A percentile compares a stretch with the other conserved stretches of the same genome.
These are phyloP conservation scores for Thalassiosira exigua DNA, from an alignment of 352 stramenopile species.

Conservation along the genomic window DNA sequence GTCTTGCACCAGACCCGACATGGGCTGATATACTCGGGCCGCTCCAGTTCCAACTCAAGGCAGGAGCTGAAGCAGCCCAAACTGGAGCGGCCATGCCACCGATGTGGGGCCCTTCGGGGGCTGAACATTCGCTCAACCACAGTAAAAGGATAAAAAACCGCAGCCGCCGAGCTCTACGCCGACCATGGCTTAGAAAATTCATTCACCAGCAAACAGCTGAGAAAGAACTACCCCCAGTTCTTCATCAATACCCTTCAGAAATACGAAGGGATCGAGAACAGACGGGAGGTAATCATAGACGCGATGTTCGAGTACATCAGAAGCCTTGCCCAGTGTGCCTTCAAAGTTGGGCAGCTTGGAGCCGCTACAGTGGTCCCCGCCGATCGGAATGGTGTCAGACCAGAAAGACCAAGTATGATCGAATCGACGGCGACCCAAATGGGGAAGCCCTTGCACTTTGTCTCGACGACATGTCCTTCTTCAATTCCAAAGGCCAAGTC, in stretches of 20 bases:
- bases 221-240: conserved; percentile 12
- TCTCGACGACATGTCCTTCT: background rate
- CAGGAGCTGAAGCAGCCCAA: too few relatives aligned
- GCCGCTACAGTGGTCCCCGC: conserved; percentile 10
- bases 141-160: conserved; percentile 8
- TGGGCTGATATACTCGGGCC: too few relatives aligned
- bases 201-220: background rate
- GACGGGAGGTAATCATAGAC: conserved; percentile 3
- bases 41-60: too few relatives aligned
- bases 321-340: background rate
- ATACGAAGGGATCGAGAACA: background rate
- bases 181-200: background rate
- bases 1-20: too few relatives aligned
- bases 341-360: conserved; percentile 10
- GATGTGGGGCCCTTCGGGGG: too few relatives aligned
- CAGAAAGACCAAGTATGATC: conserved; percentile 16
- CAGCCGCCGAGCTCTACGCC: too few relatives aligned
- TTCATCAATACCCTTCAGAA: background rate
- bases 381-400: conserved; percentile 34
- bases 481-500: too few relatives aligned
- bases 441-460: background rate
- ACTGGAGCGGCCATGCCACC: too few relatives aligned
- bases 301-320: conserved; percentile 13
- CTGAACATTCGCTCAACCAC: conserved; percentile 16
- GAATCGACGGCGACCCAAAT: background rate